Conservation (phyloP, 345 rosid genomes). For the Zanthoxylum bungeanum region DNA sequence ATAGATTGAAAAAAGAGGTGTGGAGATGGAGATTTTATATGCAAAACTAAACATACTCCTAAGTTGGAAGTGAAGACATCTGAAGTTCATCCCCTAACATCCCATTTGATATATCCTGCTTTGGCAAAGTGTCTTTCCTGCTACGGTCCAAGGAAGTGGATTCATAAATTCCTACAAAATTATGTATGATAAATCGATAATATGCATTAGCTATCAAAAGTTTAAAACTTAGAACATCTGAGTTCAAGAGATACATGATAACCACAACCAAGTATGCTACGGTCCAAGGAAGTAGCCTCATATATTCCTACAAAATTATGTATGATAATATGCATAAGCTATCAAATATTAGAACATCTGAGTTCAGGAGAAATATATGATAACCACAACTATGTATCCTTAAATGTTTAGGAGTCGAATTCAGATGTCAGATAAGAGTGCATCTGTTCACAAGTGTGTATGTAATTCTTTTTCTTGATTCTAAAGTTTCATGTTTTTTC, state of each 20-base stretch:
- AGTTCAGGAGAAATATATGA: neutral
- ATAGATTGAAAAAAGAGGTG: neutral
- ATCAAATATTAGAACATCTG: too few species aligned
- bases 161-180: constrained; percentile 62
- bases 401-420: neutral
- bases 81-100: constrained; percentile 51
- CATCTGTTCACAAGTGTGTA: neutral
- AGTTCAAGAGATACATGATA: too few species aligned
- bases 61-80: constrained; percentile 57
- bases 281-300: too few species aligned
- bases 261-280: too few species aligned
- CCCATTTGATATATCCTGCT: constrained; percentile 47
- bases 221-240: neutral
- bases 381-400: neutral
- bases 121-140: constrained; percentile 51
- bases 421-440: neutral
- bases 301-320: too few species aligned
- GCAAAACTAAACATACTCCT: too few species aligned
- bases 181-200: neutral
- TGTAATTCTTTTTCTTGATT: too few species aligned
- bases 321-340: too few species aligned
- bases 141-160: constrained; percentile 74
- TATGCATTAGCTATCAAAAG: neutral
- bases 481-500: neutral
- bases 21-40: too few species aligned